Evolutionary conservation across 768 basidiomycete genomes (phyloP).

Genomic region (Pisolithus albus): DNA sequence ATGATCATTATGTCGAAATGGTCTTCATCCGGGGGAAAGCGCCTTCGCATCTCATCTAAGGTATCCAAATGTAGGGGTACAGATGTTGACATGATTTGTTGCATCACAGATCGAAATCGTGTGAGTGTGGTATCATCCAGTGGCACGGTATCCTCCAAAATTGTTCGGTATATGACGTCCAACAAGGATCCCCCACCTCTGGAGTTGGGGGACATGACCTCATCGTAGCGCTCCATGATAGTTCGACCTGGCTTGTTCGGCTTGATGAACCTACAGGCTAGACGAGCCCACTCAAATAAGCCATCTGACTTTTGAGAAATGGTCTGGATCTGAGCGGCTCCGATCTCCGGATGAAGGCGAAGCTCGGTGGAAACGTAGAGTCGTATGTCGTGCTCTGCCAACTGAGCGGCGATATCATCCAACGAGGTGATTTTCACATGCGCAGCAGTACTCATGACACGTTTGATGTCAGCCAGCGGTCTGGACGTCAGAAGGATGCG

Average conservation of each 20-base stretch:
- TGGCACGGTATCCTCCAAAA: background rate
- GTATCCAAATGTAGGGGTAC: background rate
- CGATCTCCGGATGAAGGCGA: too few relatives aligned
- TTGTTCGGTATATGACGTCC: background rate
- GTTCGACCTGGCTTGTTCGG: too few relatives aligned
- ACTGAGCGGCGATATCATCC: background rate
- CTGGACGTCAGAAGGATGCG: conserved; percentile 3
- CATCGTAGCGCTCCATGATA: too few relatives aligned
- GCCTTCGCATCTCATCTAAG: background rate
- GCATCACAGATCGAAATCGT: background rate
- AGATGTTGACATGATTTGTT: background rate
- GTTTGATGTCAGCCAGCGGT: background rate
- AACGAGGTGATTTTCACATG: background rate
- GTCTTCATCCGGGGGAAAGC: background rate
- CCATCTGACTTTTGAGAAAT: too few relatives aligned
- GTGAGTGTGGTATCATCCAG: background rate
- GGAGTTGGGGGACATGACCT: too few relatives aligned
- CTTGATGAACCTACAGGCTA: too few relatives aligned
- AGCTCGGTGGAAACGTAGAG: background rate
- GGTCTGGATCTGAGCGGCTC: too few relatives aligned
- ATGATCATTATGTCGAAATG: background rate
- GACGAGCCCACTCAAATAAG: too few relatives aligned
- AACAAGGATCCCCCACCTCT: too few relatives aligned
- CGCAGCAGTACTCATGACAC: background rate
- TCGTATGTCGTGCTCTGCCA: background rate